Evolutionary conservation across 345 rosid genomes (phyloP).

Genomic region (Eucalyptus leucophloia): DNA sequence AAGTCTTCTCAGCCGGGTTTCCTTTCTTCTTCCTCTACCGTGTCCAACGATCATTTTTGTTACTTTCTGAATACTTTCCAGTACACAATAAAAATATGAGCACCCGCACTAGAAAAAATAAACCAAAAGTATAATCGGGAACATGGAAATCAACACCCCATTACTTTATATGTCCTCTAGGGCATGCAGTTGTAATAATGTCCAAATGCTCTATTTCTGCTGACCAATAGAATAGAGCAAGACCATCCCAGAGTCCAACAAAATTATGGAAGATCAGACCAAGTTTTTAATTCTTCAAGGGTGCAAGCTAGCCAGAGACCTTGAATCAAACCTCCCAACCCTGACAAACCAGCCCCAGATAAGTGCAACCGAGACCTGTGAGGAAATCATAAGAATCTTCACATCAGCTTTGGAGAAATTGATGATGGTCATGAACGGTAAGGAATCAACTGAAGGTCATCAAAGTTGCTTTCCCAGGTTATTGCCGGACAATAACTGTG

Average conservation of each 20-base stretch:
- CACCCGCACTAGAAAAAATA: neutral
- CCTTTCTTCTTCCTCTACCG: neutral
- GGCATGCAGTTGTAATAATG: neutral
- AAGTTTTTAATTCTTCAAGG: constrained; percentile 25
- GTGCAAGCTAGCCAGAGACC: constrained; percentile 29
- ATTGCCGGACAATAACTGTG: neutral
- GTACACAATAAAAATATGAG: neutral
- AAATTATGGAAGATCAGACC: neutral
- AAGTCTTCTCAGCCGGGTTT: neutral
- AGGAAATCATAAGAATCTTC: constrained; percentile 16
- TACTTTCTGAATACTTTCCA: neutral
- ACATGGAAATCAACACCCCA: neutral
- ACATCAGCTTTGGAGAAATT: neutral
- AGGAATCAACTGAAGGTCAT: neutral
- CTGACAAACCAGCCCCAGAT: constrained; percentile 9
- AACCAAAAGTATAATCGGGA: neutral
- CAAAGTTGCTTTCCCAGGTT: neutral
- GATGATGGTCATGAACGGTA: neutral
- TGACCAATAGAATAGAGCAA: neutral
- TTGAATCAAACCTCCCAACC: constrained; percentile 24
- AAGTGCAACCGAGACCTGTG: constrained; percentile 11
- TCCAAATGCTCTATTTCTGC: neutral
- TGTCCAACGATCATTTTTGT: neutral
- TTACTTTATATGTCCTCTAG: neutral
- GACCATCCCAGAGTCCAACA: neutral